phyloP scores from a whole-genome alignment of 2,329 filamentous ascomycete genomes.

The Davidsoniella australis region DNA sequence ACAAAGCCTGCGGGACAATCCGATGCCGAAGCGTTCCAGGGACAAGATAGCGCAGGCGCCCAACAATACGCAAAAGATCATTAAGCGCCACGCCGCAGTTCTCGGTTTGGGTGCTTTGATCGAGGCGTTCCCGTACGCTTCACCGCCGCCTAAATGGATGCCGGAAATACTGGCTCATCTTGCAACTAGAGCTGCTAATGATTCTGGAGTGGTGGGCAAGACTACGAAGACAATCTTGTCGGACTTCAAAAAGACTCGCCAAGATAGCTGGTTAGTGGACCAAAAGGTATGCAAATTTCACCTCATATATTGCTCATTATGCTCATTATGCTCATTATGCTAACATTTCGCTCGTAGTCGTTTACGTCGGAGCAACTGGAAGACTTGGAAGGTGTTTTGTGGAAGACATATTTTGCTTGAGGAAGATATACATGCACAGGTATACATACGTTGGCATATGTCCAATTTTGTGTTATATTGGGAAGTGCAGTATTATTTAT shows the following conservation, averaged over 20 bases:
- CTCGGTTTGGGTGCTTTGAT: conserved; percentile 80
- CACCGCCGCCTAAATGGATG: conserved; percentile 84
- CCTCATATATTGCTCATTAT: neutral
- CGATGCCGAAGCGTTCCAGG: conserved; percentile 52
- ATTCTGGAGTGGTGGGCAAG: conserved; percentile 84
- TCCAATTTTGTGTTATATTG: too few relatives aligned
- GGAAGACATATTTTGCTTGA: conserved; percentile 98
- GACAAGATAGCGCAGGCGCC: neutral
- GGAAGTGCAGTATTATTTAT: too few relatives aligned
- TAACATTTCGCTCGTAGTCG: conserved; percentile 30
- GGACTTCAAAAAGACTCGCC: conserved; percentile 98
- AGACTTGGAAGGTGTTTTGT: conserved; percentile 86
- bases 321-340: conserved; percentile 7
- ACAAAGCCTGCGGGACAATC: conserved; percentile 60
- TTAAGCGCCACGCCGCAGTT: conserved; percentile 77
- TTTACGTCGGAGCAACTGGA: conserved; percentile 89
- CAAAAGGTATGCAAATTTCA: conserved; percentile 56
- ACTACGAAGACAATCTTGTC: conserved; percentile 86
- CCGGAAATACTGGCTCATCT: conserved; percentile 77
- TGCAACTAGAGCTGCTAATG: conserved; percentile 69
- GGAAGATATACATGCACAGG: neutral
- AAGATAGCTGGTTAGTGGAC: conserved; percentile 96
- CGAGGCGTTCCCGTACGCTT: conserved; percentile 90
- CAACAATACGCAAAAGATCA: conserved; percentile 45
- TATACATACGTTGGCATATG: neutral